phyloP scores from a whole-genome alignment of 805 yeast species.

The Metschnikowia borealis region DNA sequence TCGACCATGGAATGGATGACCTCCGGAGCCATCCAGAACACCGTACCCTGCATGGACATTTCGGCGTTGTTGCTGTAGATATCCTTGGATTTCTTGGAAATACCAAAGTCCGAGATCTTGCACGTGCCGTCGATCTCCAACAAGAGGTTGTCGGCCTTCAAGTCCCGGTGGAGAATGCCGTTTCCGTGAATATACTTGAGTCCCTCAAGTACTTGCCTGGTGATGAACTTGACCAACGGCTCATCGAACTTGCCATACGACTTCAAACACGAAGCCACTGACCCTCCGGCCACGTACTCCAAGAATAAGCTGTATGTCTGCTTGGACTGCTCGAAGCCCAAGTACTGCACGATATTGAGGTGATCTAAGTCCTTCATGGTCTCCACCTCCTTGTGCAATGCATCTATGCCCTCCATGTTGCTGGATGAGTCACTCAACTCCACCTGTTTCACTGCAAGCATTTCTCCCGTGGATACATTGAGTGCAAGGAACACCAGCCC shows the following conservation, averaged over 20 bases:
- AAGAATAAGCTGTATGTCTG: slow-evolving; percentile 79
- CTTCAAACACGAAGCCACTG: slow-evolving; percentile 81
- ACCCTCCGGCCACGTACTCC: slow-evolving; percentile 98
- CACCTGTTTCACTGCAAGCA: slow-evolving; percentile 98
- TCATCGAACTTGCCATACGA: slow-evolving; percentile 85
- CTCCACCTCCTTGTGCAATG: slow-evolving; percentile 84
- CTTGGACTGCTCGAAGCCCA: slow-evolving; percentile 81
- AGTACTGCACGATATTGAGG: slow-evolving; percentile 88
- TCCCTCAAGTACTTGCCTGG: slow-evolving; percentile 78
- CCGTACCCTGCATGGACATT: slow-evolving; percentile 98
- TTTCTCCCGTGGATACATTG: slow-evolving; percentile 94
- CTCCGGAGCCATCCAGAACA: slow-evolving; percentile 99
- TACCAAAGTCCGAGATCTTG: slow-evolving; percentile 95
- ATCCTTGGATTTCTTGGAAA: slow-evolving; percentile 71
- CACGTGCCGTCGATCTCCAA: slow-evolving; percentile 90
- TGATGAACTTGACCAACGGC: slow-evolving; percentile 63
- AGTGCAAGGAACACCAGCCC: slow-evolving; percentile 90
- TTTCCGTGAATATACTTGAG: slow-evolving; percentile 80
- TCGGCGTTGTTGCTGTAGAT: slow-evolving; percentile 89
- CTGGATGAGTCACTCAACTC: slow-evolving; percentile 40
- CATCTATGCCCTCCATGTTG: slow-evolving; percentile 63
- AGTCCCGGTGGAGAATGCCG: slow-evolving; percentile 88
- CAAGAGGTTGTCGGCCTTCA: slow-evolving; percentile 88
- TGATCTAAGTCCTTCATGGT: slow-evolving; percentile 94
- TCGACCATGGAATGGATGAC: slow-evolving; percentile 81